Base-by-base conservation (phyloP, 2,329 filamentous ascomycete species). In the Colletotrichum orbiculare region DNA sequence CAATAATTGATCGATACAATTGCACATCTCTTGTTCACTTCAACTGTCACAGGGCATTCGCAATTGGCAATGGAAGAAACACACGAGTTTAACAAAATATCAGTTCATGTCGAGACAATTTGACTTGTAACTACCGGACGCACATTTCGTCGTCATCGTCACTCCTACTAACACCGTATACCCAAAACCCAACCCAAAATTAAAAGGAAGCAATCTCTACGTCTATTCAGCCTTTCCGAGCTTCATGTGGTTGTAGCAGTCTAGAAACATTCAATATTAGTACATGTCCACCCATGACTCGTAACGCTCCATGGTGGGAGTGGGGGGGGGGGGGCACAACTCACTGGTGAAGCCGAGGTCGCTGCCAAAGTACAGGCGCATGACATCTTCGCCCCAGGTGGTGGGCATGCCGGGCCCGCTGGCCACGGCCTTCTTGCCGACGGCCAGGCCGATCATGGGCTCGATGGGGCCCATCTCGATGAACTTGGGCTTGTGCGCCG, bases 391-490 rank as follows among this genome's bases (percentile, higher is more conserved):
- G 0, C 90, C 90, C 46, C 80, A 83, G 34, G 80, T 80, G 47
- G 87, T 86, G 0, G 89, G 89, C 1, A 78, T 80, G 0, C 81
- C 81, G 0, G 85, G 83, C 48, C 83, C 84, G 70, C 88, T 92
- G 1, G 86, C 84, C 2, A 93, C 81, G 1, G 89, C 91, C 71
- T 88, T 87, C 74, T 88, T 89, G 39, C 91, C 91, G 2, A 94
- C 82, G 0, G 91, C 91, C 3, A 94, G 77, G 0, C 88, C 90
- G 67, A 94, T 93, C 79, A 90, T 86, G 12, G 89, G 83, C 12
- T 86, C 83, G 9, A 90, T 81, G 54, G 85, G 81, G 1, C 77
- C 76, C 11, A 91, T 77, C 64, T 82, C 76, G 43, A 81, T 74
- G 63, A 85, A 85, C 35, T 78, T 75, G 3, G 87, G 82, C 53